Conservation (phyloP, 495 filamentous ascomycete genomes). For the Amorphotheca resinae region DNA sequence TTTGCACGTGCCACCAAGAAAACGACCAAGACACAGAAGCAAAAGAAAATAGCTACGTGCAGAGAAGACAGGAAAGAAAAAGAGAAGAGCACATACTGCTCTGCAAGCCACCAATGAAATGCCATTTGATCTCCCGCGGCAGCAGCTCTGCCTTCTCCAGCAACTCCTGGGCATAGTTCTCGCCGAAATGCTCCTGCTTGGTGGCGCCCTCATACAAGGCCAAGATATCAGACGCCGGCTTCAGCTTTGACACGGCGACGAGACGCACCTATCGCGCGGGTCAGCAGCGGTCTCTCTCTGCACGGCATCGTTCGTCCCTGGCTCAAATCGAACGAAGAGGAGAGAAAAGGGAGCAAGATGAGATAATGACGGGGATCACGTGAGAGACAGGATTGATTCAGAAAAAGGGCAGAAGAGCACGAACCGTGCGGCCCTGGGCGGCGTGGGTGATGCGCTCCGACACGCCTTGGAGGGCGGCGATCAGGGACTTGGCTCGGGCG, state of each 20-base stretch:
- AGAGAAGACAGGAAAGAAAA: not conserved
- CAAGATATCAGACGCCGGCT: slow-evolving; percentile 79
- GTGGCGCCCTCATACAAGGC: slow-evolving; percentile 51
- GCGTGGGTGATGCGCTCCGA: slow-evolving; percentile 32
- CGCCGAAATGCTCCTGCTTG: slow-evolving; percentile 73
- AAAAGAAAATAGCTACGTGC: too few relatives aligned
- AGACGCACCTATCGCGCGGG: slow-evolving; percentile 55
- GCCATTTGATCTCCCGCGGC: slow-evolving; percentile 72
- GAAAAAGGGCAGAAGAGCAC: slow-evolving; percentile 1
- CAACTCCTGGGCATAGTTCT: slow-evolving; percentile 95
- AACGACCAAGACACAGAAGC: too few relatives aligned
- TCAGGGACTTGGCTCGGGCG: slow-evolving; percentile 33
- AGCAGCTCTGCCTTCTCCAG: slow-evolving; percentile 70
- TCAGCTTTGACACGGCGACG: slow-evolving; percentile 89
- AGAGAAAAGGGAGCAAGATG: not conserved
- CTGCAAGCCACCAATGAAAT: slow-evolving; percentile 90
- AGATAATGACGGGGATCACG: too few relatives aligned
- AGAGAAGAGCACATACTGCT: slow-evolving; percentile 27
- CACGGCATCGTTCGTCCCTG: too few relatives aligned
- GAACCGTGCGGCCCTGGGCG: slow-evolving; percentile 30
- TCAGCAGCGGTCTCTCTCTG: not conserved
- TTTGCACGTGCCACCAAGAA: too few relatives aligned
- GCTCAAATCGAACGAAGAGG: not conserved
- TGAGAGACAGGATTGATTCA: too few relatives aligned
- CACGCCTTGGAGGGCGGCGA: slow-evolving; percentile 34